Percentiles rank a stretch among this genome's conserved stretches.
phyloP scores from a whole-genome alignment of 805 yeast genomes.

The Metschnikowia peoriensis region DNA sequence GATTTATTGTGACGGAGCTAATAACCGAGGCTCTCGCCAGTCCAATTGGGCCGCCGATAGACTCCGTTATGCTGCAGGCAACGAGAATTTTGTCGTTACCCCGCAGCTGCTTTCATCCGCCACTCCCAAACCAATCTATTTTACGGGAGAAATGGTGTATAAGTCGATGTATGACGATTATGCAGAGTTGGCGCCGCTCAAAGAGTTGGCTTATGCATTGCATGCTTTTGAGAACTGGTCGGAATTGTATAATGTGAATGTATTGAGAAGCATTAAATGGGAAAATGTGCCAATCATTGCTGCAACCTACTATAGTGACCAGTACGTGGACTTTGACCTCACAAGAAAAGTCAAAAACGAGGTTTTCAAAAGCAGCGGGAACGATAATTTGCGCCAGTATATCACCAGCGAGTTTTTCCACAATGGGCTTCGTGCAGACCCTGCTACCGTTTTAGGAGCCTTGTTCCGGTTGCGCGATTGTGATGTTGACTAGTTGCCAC shows the following conservation, averaged over 20 bases:
- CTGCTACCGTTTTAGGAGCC: conserved; percentile 37
- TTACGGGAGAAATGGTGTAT: conserved; percentile 58
- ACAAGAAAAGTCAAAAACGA: conserved; percentile 35
- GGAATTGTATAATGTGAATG: conserved; percentile 32
- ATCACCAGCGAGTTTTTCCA: conserved; percentile 52
- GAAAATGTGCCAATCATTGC: conserved; percentile 47
- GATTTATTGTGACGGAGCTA: conserved; percentile 44
- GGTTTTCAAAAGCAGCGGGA: conserved; percentile 27
- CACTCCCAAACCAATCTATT: conserved; percentile 28
- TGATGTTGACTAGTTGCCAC: conserved; percentile 33
- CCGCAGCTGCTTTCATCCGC: conserved; percentile 6
- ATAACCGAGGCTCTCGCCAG: conserved; percentile 10
- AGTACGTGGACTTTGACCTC: conserved; percentile 49
- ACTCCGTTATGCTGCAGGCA: conserved; percentile 25
- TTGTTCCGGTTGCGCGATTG: conserved; percentile 39
- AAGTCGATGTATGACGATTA: conserved; percentile 51
- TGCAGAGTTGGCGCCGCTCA: conserved; percentile 39
- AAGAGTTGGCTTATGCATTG: conserved; percentile 38
- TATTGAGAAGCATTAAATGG: conserved; percentile 29
- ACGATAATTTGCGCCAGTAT: conserved; percentile 37
- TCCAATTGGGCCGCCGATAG: conserved; percentile 53
- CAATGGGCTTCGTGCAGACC: conserved; percentile 45
- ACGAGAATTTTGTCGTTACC: conserved; percentile 25
- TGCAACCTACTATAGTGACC: conserved; percentile 48
- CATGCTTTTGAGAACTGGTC: conserved; percentile 37